Conservation (phyloP, 2,329 filamentous ascomycete genomes). For the Trichophyton mentagrophytes region DNA sequence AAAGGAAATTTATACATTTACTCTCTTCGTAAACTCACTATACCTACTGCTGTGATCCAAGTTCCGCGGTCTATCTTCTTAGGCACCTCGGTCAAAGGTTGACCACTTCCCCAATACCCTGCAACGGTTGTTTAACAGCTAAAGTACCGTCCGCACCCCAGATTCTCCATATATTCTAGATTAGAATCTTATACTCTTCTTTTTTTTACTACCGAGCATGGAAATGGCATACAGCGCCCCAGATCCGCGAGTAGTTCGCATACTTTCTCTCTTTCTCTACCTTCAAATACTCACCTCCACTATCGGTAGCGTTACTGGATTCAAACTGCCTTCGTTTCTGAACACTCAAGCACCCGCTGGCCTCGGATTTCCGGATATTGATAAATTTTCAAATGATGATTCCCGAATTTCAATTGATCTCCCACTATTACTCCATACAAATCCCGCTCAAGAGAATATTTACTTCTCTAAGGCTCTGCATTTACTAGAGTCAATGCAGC, state of each 20-base stretch:
- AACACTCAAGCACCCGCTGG: slow-evolving; percentile 8
- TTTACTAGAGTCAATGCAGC: slow-evolving; percentile 34
- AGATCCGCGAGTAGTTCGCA: neutral
- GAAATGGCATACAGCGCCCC: neutral
- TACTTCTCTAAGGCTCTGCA: slow-evolving; percentile 33
- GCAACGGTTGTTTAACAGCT: neutral
- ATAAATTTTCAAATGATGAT: neutral
- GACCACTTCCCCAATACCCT: neutral
- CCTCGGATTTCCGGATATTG: neutral
- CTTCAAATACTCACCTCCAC: neutral
- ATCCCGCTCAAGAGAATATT: slow-evolving; percentile 18
- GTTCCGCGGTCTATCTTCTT: neutral
- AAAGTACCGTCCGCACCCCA: neutral
- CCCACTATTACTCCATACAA: slow-evolving; percentile 19
- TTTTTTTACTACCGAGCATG: neutral
- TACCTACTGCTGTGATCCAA: neutral
- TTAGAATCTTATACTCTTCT: neutral
- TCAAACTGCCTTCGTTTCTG: slow-evolving; percentile 9
- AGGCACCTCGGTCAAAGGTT: neutral
- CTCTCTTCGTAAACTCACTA: neutral
- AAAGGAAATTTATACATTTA: neutral
- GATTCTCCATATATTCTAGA: neutral
- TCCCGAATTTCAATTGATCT: slow-evolving; percentile 17
- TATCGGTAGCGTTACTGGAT: neutral
- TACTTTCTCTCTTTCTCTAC: neutral